Base-by-base conservation (phyloP, 2,329 filamentous ascomycete species). In the Metarhizium sp. region DNA sequence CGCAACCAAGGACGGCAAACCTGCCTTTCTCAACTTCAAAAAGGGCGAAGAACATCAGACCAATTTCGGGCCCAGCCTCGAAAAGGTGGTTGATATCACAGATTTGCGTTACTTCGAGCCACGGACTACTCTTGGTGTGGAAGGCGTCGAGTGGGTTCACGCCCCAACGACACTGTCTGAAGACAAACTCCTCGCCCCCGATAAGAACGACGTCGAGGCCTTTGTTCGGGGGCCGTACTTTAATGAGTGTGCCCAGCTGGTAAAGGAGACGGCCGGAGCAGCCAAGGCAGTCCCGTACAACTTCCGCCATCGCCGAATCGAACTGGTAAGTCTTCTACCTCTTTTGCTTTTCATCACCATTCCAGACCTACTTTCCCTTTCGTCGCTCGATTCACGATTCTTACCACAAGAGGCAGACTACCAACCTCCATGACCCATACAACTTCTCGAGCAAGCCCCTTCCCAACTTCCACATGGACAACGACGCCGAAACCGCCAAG, bases 401-500 rank as follows among this genome's bases (percentile, higher is more conserved):
- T 36, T 5, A 36, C 34, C 34, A 13, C 34, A 36, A 36, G 4
- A 13, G 43, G 42, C 43, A 54, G 53, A 42, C 49, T 11, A 54
- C 53, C 32, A 54, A 54, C 16, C 6, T 50, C 36, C 53, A 54
- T 20, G 53, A 54, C 53, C 45, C 53, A 29, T 50, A 50, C 38
- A 54, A 54, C 13, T 50, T 54, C 34, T 54, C 46, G 47, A 54
- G 25, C 38, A 54, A 54, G 47, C 53, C 46, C 8, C 46, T 54
- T 30, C 32, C 53, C 25, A 50, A 54, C 53, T 54, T 54, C 29
- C 46, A 54, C 36, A 50, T 54, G 47, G 53, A 54, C 29, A 54
- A 54, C 53, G 53, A 54, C 48, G 53, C 32, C 36, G 47, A 50
- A 34, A 54, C 53, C 7, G 53, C 53, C n/a, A 54, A 50, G 25